Percentiles rank a stretch among this genome's conserved stretches.
phyloP scores from a whole-genome alignment of 768 basidiomycete species.

The Daedaleopsis nitida region DNA sequence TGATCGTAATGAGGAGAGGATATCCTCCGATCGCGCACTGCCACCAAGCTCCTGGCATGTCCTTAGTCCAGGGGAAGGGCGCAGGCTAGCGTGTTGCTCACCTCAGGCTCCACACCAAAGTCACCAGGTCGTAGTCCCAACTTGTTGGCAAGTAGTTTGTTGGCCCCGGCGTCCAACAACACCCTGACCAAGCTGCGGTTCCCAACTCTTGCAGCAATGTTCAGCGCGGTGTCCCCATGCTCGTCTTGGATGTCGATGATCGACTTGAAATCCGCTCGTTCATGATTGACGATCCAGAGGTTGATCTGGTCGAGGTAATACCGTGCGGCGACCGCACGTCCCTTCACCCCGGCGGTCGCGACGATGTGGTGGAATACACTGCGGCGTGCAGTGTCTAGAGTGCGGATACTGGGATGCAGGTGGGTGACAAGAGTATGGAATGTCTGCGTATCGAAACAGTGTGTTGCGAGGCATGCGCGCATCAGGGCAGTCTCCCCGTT shows the following conservation, averaged over 20 bases:
- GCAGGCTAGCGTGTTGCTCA: constrained; percentile 35
- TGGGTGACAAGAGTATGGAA: constrained; percentile 67
- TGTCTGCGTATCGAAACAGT: constrained; percentile 76
- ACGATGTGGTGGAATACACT: constrained; percentile 91
- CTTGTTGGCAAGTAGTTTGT: constrained; percentile 87
- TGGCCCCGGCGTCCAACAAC: constrained; percentile 90
- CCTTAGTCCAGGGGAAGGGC: not conserved
- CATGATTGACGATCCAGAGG: constrained; percentile 78
- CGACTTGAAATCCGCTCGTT: constrained; percentile 74
- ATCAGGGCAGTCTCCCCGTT: constrained; percentile 95
- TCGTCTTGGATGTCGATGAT: constrained; percentile 92
- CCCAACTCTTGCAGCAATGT: constrained; percentile 93
- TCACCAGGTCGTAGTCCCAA: constrained; percentile 91
- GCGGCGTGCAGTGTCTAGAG: constrained; percentile 83
- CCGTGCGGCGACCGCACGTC: constrained; percentile 78
- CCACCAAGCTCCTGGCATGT: constrained; percentile 62
- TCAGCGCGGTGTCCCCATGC: constrained; percentile 94
- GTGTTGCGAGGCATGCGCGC: constrained; percentile 86
- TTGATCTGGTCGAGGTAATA: constrained; percentile 93
- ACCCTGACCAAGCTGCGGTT: constrained; percentile 85
- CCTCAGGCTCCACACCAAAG: constrained; percentile 93
- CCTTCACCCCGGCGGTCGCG: constrained; percentile 88
- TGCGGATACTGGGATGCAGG: constrained; percentile 77
- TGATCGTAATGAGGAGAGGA: constrained; percentile 72
- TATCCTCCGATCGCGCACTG: constrained; percentile 74